phyloP scores from a whole-genome alignment of 768 basidiomycete species.

The Tricholoma terreum region DNA sequence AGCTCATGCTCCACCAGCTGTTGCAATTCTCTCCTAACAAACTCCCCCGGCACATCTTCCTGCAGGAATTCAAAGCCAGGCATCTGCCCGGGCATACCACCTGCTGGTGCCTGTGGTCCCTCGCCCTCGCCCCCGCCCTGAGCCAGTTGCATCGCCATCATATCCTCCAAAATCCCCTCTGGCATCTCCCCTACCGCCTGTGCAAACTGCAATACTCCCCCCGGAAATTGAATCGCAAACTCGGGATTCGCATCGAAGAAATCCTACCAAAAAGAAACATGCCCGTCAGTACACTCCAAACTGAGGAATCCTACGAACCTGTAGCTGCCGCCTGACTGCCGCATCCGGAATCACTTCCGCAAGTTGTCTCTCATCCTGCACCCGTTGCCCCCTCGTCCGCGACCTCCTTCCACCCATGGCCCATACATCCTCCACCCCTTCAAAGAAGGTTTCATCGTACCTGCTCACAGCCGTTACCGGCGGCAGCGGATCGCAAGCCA shows the following conservation, averaged over 20 bases:
- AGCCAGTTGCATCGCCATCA: constrained; percentile 39
- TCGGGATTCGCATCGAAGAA: constrained; percentile 57
- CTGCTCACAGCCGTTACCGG: constrained; percentile 54
- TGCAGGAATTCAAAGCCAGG: constrained; percentile 28
- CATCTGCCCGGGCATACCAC: constrained; percentile 48
- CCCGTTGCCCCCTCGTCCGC: constrained; percentile 41
- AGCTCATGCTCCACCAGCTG: constrained; percentile 3
- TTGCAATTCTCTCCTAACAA: not conserved
- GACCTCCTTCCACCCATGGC: constrained; percentile 18
- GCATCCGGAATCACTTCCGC: constrained; percentile 58
- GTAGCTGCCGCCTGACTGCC: constrained; percentile 51
- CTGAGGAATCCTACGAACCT: constrained; percentile 3
- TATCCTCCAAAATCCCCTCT: constrained; percentile 56
- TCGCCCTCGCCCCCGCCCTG: constrained; percentile 34
- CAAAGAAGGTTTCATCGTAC: constrained; percentile 80
- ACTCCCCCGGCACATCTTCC: not conserved
- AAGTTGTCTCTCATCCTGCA: constrained; percentile 47
- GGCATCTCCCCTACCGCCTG: constrained; percentile 58
- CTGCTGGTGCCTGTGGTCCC: constrained; percentile 29
- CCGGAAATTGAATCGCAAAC: constrained; percentile 57
- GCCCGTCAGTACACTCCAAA: not conserved
- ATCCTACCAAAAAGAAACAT: constrained; percentile 25
- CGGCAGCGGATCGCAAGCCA: constrained; percentile 87
- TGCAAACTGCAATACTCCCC: constrained; percentile 58
- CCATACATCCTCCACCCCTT: constrained; percentile 52